Evolutionary conservation across 1,284 basidiomycete species (phyloP).

Genomic region (Pseudomicrostroma phylloplanum): DNA sequence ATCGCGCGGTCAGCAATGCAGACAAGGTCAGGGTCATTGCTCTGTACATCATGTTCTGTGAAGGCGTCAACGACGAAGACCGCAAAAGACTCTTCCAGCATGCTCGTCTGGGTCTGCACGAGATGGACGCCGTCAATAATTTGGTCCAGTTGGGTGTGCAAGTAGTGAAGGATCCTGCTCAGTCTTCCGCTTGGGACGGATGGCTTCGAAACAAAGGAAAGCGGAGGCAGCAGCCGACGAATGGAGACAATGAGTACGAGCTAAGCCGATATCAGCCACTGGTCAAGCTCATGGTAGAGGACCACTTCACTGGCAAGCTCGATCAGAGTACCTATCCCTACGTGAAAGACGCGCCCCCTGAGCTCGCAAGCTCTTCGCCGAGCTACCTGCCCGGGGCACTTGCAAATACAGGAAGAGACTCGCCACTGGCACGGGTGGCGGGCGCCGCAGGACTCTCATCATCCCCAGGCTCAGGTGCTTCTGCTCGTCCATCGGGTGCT

Average conservation of each 20-base stretch:
- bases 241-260: conserved; percentile 80
- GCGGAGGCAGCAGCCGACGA: conserved; percentile 63
- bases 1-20: conserved; percentile 60
- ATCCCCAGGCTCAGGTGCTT: neutral
- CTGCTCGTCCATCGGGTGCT: conserved; percentile 5
- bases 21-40: conserved; percentile 97
- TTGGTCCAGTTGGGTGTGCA: conserved; percentile 75
- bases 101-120: conserved; percentile 77
- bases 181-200: conserved; percentile 25
- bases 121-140: conserved; percentile 91
- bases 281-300: conserved; percentile 79
- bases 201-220: conserved; percentile 60
- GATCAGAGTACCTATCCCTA: conserved; percentile 81
- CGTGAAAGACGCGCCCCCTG: conserved; percentile 73
- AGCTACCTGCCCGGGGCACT: neutral
- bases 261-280: conserved; percentile 87
- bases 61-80: conserved; percentile 97
- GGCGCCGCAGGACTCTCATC: neutral
- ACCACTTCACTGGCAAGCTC: conserved; percentile 71
- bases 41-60: conserved; percentile 87
- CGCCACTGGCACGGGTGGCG: conserved; percentile 22
- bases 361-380: conserved; percentile 24
- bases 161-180: conserved; percentile 62
- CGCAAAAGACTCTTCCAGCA: conserved; percentile 89
- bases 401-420: conserved; percentile 8